A percentile compares a stretch with the other conserved stretches of the same genome.
These are phyloP conservation scores for Pichia inconspicua DNA, from an alignment of 1,139 yeast species.

Conservation along the genomic window DNA sequence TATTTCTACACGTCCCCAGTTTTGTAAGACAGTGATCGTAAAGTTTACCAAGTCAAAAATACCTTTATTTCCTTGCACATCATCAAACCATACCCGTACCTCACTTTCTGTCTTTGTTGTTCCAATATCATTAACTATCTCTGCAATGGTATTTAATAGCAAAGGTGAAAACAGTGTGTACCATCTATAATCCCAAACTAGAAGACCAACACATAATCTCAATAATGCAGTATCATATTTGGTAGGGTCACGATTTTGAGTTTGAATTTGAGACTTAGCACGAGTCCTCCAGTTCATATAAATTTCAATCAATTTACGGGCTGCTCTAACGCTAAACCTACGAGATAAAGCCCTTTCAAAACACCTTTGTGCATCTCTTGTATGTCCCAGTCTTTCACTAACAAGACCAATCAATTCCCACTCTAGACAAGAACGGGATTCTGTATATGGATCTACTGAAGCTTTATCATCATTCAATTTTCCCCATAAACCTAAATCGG, in stretches of 20 bases:
- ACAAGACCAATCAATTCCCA: slow-evolving; percentile 54
- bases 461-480: neutral
- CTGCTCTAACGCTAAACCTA: slow-evolving; percentile 70
- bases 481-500: slow-evolving; percentile 9
- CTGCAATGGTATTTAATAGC: slow-evolving; percentile 47
- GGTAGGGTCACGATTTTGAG: slow-evolving; percentile 9
- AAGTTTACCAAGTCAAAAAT: slow-evolving; percentile 54
- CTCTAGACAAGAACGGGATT: slow-evolving; percentile 39
- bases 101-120: slow-evolving; percentile 67
- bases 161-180: slow-evolving; percentile 80
- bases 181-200: slow-evolving; percentile 98
- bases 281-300: slow-evolving; percentile 36
- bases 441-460: slow-evolving; percentile 28
- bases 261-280: slow-evolving; percentile 6
- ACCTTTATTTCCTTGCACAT: slow-evolving; percentile 41
- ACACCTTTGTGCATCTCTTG: slow-evolving; percentile 49
- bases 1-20: slow-evolving; percentile 35
- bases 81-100: slow-evolving; percentile 62
- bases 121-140: slow-evolving; percentile 69
- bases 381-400: slow-evolving; percentile 48
- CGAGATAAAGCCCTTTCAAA: slow-evolving; percentile 54
- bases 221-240: slow-evolving; percentile 10
- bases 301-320: slow-evolving; percentile 64
- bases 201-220: slow-evolving; percentile 54
- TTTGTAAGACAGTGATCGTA: slow-evolving; percentile 41